phyloP scores from a whole-genome alignment of 768 basidiomycete species.

The Trametes cubensis region DNA sequence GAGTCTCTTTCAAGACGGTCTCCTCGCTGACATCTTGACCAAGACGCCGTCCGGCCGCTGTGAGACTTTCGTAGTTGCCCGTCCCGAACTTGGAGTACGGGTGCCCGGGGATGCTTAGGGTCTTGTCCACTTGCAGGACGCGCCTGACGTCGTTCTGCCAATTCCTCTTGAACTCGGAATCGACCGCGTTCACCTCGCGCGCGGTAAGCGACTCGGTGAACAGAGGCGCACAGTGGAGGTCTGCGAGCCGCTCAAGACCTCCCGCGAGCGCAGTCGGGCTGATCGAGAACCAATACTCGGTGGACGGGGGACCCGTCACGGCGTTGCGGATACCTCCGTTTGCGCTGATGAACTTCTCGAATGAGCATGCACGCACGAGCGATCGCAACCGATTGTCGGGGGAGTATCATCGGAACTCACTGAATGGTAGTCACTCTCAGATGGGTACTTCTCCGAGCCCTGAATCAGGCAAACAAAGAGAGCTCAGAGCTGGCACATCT shows the following conservation, averaged over 20 bases:
- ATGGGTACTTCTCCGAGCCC: slow-evolving; percentile 41
- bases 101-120: slow-evolving; percentile 41
- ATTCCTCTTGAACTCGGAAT: slow-evolving; percentile 60
- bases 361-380: neutral
- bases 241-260: slow-evolving; percentile 44
- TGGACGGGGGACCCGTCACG: slow-evolving; percentile 50
- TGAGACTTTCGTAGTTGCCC: slow-evolving; percentile 43
- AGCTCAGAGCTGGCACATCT: neutral
- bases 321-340: slow-evolving; percentile 57
- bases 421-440: slow-evolving; percentile 51
- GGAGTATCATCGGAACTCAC: slow-evolving; percentile 16
- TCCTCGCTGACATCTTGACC: slow-evolving; percentile 40
- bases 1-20: slow-evolving; percentile 40
- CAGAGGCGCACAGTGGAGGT: slow-evolving; percentile 55
- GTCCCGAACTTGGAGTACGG: slow-evolving; percentile 53
- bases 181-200: slow-evolving; percentile 57
- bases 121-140: slow-evolving; percentile 53
- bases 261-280: slow-evolving; percentile 29
- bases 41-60: slow-evolving; percentile 11
- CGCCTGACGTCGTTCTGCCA: slow-evolving; percentile 51
- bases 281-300: slow-evolving; percentile 45
- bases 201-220: slow-evolving; percentile 47
- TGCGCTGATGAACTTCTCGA: slow-evolving; percentile 30
- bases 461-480: slow-evolving; percentile 4
- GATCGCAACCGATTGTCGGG: neutral